These are phyloP conservation scores for Leccinum insigne DNA, from an alignment of 1,284 basidiomycete genomes.

Conservation along the genomic window DNA sequence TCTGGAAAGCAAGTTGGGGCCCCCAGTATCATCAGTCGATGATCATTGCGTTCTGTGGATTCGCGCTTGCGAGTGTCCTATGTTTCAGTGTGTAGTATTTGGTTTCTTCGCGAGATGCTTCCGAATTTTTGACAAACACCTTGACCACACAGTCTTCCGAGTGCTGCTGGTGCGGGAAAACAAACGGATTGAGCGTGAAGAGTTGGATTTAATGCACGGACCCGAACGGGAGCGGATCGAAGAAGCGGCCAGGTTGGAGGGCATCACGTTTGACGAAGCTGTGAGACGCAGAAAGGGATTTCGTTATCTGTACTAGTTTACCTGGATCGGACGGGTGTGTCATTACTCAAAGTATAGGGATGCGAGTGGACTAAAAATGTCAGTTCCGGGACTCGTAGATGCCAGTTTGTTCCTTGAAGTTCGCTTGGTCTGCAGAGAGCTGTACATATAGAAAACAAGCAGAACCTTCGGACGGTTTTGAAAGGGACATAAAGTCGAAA, in stretches of 20 bases:
- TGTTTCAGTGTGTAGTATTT: not conserved
- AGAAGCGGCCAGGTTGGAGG: not conserved
- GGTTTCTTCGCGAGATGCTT: not conserved
- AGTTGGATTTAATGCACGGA: not conserved
- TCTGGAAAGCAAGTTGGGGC: not conserved
- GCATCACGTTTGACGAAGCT: not conserved
- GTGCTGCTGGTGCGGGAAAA: not conserved
- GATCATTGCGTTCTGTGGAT: not conserved
- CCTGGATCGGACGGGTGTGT: not conserved
- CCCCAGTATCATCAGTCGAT: not conserved
- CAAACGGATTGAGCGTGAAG: not conserved
- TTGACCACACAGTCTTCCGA: not conserved
- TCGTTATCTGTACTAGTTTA: not conserved
- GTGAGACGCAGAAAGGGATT: not conserved
- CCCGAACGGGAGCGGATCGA: not conserved
- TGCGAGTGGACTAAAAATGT: not conserved
- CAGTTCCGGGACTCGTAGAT: conserved; percentile 11
- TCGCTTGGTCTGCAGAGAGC: conserved; percentile 19
- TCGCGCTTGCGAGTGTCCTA: not conserved
- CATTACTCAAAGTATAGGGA: not conserved
- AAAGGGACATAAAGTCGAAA: too few relatives aligned
- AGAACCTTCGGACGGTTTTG: too few relatives aligned
- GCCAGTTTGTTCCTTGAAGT: conserved; percentile 23
- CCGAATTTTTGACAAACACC: not conserved
- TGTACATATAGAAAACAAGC: conserved; percentile 3